Evolutionary conservation across 1,284 basidiomycete genomes (phyloP).

Genomic region (Hypsizygus ulmarius): DNA sequence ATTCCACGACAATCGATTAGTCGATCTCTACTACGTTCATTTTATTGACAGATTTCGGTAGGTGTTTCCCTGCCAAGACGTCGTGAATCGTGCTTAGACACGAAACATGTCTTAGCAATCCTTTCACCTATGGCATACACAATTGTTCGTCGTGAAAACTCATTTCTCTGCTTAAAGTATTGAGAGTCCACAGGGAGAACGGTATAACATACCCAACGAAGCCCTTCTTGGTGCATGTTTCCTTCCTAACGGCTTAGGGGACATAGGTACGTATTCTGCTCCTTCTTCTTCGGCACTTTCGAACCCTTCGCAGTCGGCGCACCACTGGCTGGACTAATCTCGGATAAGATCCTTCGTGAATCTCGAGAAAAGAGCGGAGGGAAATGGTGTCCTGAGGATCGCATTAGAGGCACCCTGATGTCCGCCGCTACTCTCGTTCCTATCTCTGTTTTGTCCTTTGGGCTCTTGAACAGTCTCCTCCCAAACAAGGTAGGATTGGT

Average conservation of each 20-base stretch:
- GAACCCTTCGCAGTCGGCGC: conserved; percentile 28
- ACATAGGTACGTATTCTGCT: conserved; percentile 1
- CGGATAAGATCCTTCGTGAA: conserved; percentile 35
- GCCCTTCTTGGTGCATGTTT: conserved; percentile 6
- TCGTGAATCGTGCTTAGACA: neutral
- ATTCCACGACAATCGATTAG: conserved; percentile 25
- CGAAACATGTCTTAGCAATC: conserved; percentile 30
- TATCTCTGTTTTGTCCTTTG: conserved; percentile 25
- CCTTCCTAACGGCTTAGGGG: conserved; percentile 3
- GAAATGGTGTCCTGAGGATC: conserved; percentile 41
- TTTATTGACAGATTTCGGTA: conserved; percentile 46
- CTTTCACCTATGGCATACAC: conserved; percentile 41
- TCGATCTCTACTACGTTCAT: conserved; percentile 37
- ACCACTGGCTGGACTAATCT: conserved; percentile 37
- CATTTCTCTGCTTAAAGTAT: neutral
- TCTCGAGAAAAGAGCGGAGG: conserved; percentile 39
- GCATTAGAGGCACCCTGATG: conserved; percentile 36
- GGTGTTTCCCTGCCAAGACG: conserved; percentile 13
- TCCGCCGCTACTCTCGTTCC: conserved; percentile 35
- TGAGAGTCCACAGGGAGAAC: neutral
- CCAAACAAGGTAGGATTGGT: conserved; percentile 21
- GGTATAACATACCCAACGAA: conserved; percentile 1
- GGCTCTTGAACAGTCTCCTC: conserved; percentile 21
- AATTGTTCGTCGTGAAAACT: conserved; percentile 26
- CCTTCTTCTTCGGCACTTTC: neutral